Evolutionary conservation across 345 rosid species (phyloP).

Genomic region (Citrus unshiu): DNA sequence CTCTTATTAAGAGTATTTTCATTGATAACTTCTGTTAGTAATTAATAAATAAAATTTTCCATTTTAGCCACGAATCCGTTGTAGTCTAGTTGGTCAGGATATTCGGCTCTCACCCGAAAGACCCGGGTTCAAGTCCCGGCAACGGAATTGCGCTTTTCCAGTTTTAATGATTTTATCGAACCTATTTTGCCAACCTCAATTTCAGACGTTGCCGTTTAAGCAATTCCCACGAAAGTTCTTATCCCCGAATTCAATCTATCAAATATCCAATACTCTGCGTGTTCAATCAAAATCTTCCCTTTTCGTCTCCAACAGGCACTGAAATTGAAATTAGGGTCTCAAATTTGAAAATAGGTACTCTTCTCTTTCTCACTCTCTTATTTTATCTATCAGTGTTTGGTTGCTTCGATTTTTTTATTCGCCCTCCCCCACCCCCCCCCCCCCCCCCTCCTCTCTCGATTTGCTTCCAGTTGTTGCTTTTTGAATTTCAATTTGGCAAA

Average conservation of each 20-base stretch:
- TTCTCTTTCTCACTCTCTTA: neutral
- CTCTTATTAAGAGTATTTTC: too few relatives aligned
- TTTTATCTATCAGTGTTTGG: neutral
- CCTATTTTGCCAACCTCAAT: too few relatives aligned
- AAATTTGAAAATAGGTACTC: neutral
- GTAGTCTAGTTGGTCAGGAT: conserved; percentile 81
- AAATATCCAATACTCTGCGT: neutral
- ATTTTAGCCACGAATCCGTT: conserved; percentile 24
- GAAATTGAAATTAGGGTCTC: neutral
- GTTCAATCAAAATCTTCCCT: neutral
- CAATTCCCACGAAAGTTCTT: neutral
- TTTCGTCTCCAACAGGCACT: neutral
- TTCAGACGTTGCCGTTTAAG: too few relatives aligned
- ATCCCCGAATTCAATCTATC: neutral
- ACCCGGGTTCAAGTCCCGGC: conserved; percentile 85
- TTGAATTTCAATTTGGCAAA: neutral
- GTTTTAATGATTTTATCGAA: too few relatives aligned
- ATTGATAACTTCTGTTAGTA: rapidly evolving
- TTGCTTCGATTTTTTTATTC: neutral
- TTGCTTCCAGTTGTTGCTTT: neutral
- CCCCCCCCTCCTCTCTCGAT: too few relatives aligned
- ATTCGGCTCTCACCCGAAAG: conserved; percentile 76
- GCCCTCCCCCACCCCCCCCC: too few relatives aligned
- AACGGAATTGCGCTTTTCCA: conserved; percentile 37
- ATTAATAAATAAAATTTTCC: too few relatives aligned